Evolutionary conservation across 2,329 filamentous ascomycete genomes (phyloP).

Genomic region (Byssochlamys sp.): DNA sequence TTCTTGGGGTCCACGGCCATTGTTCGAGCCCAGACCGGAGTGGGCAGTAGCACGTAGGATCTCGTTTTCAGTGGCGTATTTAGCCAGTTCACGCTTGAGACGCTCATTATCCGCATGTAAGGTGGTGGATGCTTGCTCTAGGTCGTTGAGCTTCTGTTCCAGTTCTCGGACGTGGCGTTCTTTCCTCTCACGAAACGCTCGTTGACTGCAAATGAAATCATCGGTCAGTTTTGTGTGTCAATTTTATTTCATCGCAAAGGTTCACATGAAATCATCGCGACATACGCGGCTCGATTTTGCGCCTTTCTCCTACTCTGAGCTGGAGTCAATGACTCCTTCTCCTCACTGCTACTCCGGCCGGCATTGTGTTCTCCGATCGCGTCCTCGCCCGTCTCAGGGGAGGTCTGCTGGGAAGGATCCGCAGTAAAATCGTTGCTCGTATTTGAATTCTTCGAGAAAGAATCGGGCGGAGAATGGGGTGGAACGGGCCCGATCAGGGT

Average conservation of each 20-base stretch:
- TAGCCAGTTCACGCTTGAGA: constrained; percentile 72
- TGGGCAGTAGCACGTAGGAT: constrained; percentile 71
- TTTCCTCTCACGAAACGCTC: constrained; percentile 91
- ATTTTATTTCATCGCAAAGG: neutral
- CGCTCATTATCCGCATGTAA: constrained; percentile 77
- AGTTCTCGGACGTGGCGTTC: constrained; percentile 89
- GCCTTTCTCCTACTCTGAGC: constrained; percentile 56
- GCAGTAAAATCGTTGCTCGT: constrained; percentile 19
- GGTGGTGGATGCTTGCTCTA: constrained; percentile 64
- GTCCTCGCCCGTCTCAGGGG: constrained; percentile 21
- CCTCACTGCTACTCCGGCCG: constrained; percentile 42
- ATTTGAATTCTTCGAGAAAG: constrained; percentile 24
- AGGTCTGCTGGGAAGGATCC: constrained; percentile 16
- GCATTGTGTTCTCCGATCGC: constrained; percentile 16
- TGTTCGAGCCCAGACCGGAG: constrained; percentile 6
- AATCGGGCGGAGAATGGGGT: constrained; percentile 27
- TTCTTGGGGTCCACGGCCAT: constrained; percentile 8
- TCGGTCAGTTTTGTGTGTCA: constrained; percentile 2
- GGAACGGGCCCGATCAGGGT: constrained; percentile 19
- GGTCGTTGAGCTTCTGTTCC: constrained; percentile 68
- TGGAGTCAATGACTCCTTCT: constrained; percentile 46
- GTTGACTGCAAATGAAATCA: constrained; percentile 53
- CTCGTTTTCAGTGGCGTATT: constrained; percentile 81
- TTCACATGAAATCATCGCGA: constrained; percentile 8
- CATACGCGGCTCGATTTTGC: constrained; percentile 64